Conservation (phyloP, 2,329 filamentous ascomycete species). For the Aureobasidium leucospermi region DNA sequence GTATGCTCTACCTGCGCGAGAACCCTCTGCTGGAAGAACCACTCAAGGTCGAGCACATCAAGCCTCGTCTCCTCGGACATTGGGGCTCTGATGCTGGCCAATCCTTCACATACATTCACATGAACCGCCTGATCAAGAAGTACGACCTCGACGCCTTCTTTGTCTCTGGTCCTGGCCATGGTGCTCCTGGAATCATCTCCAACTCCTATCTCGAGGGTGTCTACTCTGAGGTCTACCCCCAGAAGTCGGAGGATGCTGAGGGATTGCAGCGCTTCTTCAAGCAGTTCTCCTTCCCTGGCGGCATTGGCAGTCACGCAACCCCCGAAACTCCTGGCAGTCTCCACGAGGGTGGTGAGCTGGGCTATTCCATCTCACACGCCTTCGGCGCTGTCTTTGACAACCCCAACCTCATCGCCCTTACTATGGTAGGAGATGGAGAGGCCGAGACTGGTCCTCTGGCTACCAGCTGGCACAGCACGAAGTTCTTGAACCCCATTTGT, state of each 20-base stretch:
- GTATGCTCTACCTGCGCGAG: conserved; percentile 71
- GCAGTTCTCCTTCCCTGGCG: conserved; percentile 74
- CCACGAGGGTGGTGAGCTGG: conserved; percentile 73
- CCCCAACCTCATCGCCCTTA: conserved; percentile 65
- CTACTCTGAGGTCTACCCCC: conserved; percentile 70
- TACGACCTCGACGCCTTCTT: conserved; percentile 67
- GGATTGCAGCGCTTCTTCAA: conserved; percentile 74
- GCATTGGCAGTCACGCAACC: conserved; percentile 69
- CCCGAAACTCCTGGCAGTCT: conserved; percentile 71
- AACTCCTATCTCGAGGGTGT: conserved; percentile 72
- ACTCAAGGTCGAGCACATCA: conserved; percentile 62
- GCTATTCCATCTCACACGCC: conserved; percentile 73
- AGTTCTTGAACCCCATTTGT: conserved; percentile 71
- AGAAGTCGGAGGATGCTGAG: conserved; percentile 60
- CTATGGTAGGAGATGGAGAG: conserved; percentile 75
- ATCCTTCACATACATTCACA: conserved; percentile 74
- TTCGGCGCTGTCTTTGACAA: conserved; percentile 72
- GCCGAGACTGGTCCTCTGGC: conserved; percentile 74
- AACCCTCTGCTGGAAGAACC: conserved; percentile 67
- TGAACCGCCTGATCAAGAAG: conserved; percentile 76
- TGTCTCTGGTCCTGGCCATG: conserved; percentile 70
- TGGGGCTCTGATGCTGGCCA: conserved; percentile 77
- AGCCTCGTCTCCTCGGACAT: conserved; percentile 66
- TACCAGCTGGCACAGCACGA: conserved; percentile 74
- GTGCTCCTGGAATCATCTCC: conserved; percentile 67